phyloP scores from a whole-genome alignment of 2,329 filamentous ascomycete species.

The Coniochaeta pulveracea region DNA sequence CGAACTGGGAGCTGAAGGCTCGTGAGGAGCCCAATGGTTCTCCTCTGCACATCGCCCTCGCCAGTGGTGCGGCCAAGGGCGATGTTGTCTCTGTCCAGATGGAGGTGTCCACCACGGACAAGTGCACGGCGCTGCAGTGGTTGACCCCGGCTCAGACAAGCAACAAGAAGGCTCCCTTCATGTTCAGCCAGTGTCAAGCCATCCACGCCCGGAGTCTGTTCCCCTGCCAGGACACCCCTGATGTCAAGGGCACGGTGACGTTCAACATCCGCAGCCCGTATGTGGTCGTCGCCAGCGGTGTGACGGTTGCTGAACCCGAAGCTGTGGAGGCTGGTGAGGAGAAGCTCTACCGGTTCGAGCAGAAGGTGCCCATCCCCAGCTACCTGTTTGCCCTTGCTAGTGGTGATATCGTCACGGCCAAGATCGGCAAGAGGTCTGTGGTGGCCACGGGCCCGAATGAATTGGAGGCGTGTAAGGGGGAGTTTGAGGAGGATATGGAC shows the following conservation, averaged over 20 bases:
- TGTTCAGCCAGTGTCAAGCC: conserved; percentile 97
- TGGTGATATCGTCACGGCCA: conserved; percentile 75
- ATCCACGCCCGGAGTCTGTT: conserved; percentile 92
- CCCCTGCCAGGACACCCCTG: conserved; percentile 94
- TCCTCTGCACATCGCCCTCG: conserved; percentile 55
- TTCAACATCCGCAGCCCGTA: conserved; percentile 81
- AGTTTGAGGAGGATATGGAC: conserved; percentile 84
- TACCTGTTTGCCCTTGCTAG: conserved; percentile 91
- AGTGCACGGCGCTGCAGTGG: conserved; percentile 93
- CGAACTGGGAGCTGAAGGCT: conserved; percentile 58
- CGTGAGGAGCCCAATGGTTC: conserved; percentile 64
- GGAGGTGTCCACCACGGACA: conserved; percentile 66
- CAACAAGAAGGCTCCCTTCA: conserved; percentile 92
- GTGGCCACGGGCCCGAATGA: conserved; percentile 86
- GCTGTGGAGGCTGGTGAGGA: conserved; percentile 39
- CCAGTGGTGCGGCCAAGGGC: conserved; percentile 41
- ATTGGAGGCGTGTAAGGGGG: conserved; percentile 74
- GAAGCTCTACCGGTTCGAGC: conserved; percentile 74
- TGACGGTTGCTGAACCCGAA: conserved; percentile 39
- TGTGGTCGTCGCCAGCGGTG: conserved; percentile 84
- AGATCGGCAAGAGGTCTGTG: conserved; percentile 73
- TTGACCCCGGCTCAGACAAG: conserved; percentile 86
- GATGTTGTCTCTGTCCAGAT: conserved; percentile 48
- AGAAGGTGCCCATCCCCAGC: conserved; percentile 83
- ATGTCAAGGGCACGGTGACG: conserved; percentile 89